phyloP scores from a whole-genome alignment of 306 rosid species.

The Glycyrrhiza uralensis region DNA sequence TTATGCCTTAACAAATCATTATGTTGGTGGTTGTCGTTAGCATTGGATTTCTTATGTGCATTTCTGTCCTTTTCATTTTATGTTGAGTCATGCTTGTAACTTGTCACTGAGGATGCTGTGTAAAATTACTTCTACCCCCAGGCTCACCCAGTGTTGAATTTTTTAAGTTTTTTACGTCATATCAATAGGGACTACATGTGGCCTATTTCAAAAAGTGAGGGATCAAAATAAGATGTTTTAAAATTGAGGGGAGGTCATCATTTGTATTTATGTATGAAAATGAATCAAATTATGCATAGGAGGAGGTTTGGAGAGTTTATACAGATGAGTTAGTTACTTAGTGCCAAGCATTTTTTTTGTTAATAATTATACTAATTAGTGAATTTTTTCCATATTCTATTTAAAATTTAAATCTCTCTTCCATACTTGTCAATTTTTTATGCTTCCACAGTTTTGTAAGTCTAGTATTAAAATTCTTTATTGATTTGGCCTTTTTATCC shows the following conservation, averaged over 20 bases:
- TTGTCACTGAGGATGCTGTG: background rate
- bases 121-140: background rate
- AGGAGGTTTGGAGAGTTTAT: background rate
- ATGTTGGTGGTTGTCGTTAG: constrained; percentile 21
- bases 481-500: constrained; percentile 20
- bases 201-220: no score
- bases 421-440: background rate
- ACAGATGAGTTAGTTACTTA: background rate
- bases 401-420: background rate
- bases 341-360: background rate
- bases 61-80: background rate
- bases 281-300: background rate
- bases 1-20: background rate
- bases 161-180: background rate
- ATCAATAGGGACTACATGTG: no score
- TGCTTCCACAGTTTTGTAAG: background rate
- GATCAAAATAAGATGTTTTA: no score
- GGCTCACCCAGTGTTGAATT: background rate
- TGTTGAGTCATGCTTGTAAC: constrained; percentile 1
- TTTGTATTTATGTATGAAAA: no score
- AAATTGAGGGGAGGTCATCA: no score
- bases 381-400: background rate
- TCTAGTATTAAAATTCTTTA: constrained; percentile 2
- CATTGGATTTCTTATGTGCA: constrained; percentile 9
- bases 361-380: background rate